Evolutionary conservation across 2,329 filamentous ascomycete genomes (phyloP).

Genomic region (Fusarium algeriense): DNA sequence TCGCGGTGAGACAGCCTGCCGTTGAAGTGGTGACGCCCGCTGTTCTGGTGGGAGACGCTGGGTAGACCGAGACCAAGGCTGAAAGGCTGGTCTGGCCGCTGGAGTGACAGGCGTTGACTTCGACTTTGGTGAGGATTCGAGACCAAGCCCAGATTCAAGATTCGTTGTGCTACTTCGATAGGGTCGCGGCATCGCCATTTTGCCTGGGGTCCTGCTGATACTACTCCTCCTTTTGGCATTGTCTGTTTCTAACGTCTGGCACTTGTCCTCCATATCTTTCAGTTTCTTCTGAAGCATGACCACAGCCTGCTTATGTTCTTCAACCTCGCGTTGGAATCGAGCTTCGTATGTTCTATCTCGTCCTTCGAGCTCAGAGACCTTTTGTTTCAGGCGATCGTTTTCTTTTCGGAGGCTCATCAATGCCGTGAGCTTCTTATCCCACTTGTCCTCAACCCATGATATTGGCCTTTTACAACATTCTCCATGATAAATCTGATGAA

Average conservation of each 20-base stretch:
- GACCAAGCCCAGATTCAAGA: constrained; percentile 20
- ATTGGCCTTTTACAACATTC: constrained; percentile 58
- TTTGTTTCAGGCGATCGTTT: constrained; percentile 50
- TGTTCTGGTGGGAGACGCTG: constrained; percentile 30
- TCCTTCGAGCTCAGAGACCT: constrained; percentile 54
- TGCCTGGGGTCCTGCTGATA: constrained; percentile 29
- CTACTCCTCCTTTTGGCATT: constrained; percentile 39
- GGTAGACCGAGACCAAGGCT: constrained; percentile 33
- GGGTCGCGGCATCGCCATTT: constrained; percentile 37
- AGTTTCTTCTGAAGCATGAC: constrained; percentile 52
- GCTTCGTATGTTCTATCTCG: constrained; percentile 56
- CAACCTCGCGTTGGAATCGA: constrained; percentile 54
- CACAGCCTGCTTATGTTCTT: constrained; percentile 51
- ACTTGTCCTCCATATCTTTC: constrained; percentile 52
- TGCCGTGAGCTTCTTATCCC: constrained; percentile 52
- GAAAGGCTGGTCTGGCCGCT: constrained; percentile 33
- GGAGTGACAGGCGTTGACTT: constrained; percentile 45
- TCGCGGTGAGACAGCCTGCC: constrained; percentile 23
- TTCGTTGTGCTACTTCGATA: constrained; percentile 34
- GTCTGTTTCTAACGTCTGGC: constrained; percentile 48
- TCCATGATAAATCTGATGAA: constrained; percentile 62
- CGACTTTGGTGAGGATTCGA: constrained; percentile 39
- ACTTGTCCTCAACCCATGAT: constrained; percentile 53
- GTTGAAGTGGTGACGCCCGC: constrained; percentile 17
- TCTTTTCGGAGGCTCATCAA: constrained; percentile 50